Percentiles rank a stretch among this genome's conserved stretches.
Conservation (phyloP, 305 asterid genomes). For the Fraxinus paxiana region DNA sequence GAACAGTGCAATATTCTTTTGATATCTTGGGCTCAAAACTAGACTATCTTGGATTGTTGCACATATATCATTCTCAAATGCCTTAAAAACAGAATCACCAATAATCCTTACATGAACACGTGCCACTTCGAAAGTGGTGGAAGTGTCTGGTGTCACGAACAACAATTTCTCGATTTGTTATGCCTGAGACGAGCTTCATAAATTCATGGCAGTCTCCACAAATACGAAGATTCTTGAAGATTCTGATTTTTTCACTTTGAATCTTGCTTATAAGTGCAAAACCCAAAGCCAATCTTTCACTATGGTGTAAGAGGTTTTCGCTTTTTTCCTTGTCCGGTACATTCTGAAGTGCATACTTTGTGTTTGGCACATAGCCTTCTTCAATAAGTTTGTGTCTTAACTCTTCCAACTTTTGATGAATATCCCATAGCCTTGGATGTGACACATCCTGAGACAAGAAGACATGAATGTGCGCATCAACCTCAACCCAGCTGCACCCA, state of each 20-base stretch:
- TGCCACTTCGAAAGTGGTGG: conserved; percentile 64
- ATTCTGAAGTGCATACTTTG: conserved; percentile 51
- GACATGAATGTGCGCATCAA: conserved; percentile 56
- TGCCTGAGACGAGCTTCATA: conserved; percentile 61
- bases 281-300: conserved; percentile 85
- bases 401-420: conserved; percentile 56
- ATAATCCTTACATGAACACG: conserved; percentile 72
- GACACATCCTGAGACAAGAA: conserved; percentile 69
- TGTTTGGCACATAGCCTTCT: conserved; percentile 61
- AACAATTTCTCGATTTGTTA: conserved; percentile 49
- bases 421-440: conserved; percentile 56
- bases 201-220: conserved; percentile 90
- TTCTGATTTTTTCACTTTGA: conserved; percentile 42
- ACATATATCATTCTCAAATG: conserved; percentile 2
- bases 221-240: conserved; percentile 75
- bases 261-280: conserved; percentile 54
- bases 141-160: conserved; percentile 61
- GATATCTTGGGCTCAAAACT: conserved; percentile 8
- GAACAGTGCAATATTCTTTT: conserved; percentile 7
- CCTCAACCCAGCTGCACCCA: conserved; percentile 84
- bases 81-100: conserved; percentile 46
- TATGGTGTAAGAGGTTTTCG: conserved; percentile 59
- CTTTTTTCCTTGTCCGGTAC: conserved; percentile 49
- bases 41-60: neutral
- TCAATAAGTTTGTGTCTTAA: conserved; percentile 35